phyloP scores from a whole-genome alignment of 345 rosid species.

The Citrus sp. region DNA sequence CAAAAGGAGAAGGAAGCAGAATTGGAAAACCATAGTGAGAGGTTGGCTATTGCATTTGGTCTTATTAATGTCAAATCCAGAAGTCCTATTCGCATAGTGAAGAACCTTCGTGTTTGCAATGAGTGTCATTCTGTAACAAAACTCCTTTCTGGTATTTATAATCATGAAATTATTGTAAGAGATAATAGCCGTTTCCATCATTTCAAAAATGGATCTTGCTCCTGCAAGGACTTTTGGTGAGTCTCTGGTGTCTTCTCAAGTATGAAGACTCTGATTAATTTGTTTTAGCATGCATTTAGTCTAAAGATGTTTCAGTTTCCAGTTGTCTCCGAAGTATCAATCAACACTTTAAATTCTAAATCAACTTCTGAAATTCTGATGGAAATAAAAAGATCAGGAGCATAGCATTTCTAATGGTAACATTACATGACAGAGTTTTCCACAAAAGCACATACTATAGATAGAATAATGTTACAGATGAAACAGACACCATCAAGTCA shows the following conservation, averaged over 20 bases:
- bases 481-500: not conserved
- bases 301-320: not conserved
- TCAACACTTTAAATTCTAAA: not conserved
- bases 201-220: slow-evolving; percentile 46
- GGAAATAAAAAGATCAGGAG: no score
- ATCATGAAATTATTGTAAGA: slow-evolving; percentile 51
- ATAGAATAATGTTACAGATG: slow-evolving; percentile 6
- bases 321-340: not conserved
- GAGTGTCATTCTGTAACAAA: slow-evolving; percentile 54
- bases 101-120: slow-evolving; percentile 49
- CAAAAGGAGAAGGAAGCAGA: slow-evolving; percentile 39
- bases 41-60: slow-evolving; percentile 56
- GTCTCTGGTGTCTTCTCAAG: not conserved
- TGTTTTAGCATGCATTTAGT: not conserved
- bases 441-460: not conserved
- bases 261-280: not conserved
- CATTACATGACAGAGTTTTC: slow-evolving; percentile 7
- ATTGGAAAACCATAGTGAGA: slow-evolving; percentile 50
- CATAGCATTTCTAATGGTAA: not conserved
- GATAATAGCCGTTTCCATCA: slow-evolving; percentile 56
- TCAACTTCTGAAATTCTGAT: not conserved
- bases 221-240: slow-evolving; percentile 57
- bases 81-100: slow-evolving; percentile 40
- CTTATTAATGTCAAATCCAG: slow-evolving; percentile 32
- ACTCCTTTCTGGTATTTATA: slow-evolving; percentile 41